Percentiles rank a stretch among this genome's conserved stretches.
Conservation (phyloP, 345 rosid genomes). For the Pugionium cornutum region DNA sequence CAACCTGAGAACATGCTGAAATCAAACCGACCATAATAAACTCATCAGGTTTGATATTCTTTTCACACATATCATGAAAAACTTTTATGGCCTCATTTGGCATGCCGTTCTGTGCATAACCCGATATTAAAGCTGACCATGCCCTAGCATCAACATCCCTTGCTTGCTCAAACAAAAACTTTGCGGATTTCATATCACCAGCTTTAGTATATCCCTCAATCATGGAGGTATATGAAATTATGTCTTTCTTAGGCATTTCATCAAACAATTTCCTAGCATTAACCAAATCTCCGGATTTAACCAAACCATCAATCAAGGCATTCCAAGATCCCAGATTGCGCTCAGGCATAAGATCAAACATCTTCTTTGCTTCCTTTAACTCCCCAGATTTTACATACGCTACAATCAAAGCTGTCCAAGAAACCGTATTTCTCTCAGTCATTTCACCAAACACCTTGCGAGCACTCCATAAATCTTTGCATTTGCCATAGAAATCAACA, state of each 20-base stretch:
- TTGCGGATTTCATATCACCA: conserved; percentile 55
- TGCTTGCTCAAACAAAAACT: conserved; percentile 52
- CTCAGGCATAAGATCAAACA: conserved; percentile 60
- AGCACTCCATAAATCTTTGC: conserved; percentile 51
- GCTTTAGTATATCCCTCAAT: conserved; percentile 74
- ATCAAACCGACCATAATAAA: conserved; percentile 58
- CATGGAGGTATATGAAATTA: conserved; percentile 74
- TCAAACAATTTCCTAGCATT: conserved; percentile 65
- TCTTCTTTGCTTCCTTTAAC: conserved; percentile 48
- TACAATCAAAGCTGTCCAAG: conserved; percentile 76
- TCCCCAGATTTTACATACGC: conserved; percentile 56
- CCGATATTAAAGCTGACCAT: conserved; percentile 66
- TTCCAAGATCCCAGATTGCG: conserved; percentile 64
- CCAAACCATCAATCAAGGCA: conserved; percentile 55
- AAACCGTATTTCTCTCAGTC: conserved; percentile 55
- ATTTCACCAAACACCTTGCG: conserved; percentile 64
- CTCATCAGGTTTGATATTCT: conserved; percentile 57
- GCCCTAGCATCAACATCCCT: conserved; percentile 51
- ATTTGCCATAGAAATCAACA: conserved; percentile 65
- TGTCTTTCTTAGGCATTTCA: conserved; percentile 60
- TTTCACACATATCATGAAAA: conserved; percentile 45
- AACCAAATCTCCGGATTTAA: conserved; percentile 53
- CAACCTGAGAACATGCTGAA: conserved; percentile 77
- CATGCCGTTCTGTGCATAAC: conserved; percentile 63
- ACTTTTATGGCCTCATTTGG: conserved; percentile 52